phyloP scores from a whole-genome alignment of 352 stramenopile genomes.

The Aphanomyces euteiches region DNA sequence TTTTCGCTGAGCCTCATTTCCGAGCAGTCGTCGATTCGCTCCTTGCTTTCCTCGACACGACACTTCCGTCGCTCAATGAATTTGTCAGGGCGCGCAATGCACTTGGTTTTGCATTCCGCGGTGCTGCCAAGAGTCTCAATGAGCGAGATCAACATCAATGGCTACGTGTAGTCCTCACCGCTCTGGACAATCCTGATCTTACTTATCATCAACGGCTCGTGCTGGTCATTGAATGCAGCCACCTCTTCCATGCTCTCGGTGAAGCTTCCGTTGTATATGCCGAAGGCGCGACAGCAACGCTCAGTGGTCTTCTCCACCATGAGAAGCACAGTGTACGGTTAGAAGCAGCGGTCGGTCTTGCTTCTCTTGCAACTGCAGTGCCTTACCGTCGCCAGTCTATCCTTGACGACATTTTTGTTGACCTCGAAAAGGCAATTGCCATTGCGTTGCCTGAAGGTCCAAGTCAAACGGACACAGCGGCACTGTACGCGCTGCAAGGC shows the following conservation, averaged over 20 bases:
- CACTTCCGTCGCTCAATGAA: conserved; percentile 68
- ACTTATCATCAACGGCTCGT: conserved; percentile 71
- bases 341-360: conserved; percentile 57
- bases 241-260: conserved; percentile 65
- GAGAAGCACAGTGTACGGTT: conserved; percentile 77
- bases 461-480: not conserved
- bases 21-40: conserved; percentile 62
- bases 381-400: conserved; percentile 58
- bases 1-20: conserved; percentile 57
- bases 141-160: conserved; percentile 60
- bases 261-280: conserved; percentile 53
- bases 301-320: conserved; percentile 50
- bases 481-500: conserved; percentile 72
- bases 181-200: conserved; percentile 42
- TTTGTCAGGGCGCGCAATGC: conserved; percentile 63
- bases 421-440: conserved; percentile 44
- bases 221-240: conserved; percentile 56
- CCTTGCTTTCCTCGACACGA: conserved; percentile 63
- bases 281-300: conserved; percentile 37
- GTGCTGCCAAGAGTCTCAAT: conserved; percentile 52
- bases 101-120: conserved; percentile 69
- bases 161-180: conserved; percentile 52
- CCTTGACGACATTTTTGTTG: conserved; percentile 41
- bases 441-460: conserved; percentile 27
- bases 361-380: conserved; percentile 61